Evolutionary conservation across 2,329 filamentous ascomycete genomes (phyloP).

Genomic region (Arthroderma sp.): DNA sequence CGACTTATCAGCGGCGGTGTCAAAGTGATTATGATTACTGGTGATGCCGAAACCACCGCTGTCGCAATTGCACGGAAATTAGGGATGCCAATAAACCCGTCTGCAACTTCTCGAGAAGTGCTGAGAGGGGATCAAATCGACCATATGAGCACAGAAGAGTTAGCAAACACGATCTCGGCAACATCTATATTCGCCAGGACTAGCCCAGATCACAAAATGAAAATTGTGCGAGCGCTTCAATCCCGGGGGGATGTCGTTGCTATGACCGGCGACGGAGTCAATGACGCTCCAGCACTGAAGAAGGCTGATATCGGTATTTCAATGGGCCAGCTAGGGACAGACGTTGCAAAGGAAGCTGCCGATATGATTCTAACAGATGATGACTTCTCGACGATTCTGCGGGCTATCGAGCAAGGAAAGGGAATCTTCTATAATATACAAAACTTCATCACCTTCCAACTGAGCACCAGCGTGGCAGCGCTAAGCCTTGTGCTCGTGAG

Average conservation of each 20-base stretch:
- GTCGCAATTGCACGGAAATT: slow-evolving; percentile 86
- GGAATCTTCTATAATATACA: slow-evolving; percentile 99
- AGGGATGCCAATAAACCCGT: slow-evolving; percentile 69
- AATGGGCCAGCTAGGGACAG: slow-evolving; percentile 89
- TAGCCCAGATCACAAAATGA: slow-evolving; percentile 94
- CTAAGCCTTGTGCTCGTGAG: slow-evolving; percentile 83
- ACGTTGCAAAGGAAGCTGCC: slow-evolving; percentile 89
- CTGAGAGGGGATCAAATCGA: slow-evolving; percentile 88
- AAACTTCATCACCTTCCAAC: slow-evolving; percentile 96
- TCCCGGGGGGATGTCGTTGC: slow-evolving; percentile 90
- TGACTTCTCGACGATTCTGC: slow-evolving; percentile 81
- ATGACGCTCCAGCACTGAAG: slow-evolving; percentile 91
- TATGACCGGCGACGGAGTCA: slow-evolving; percentile 97
- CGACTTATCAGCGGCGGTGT: slow-evolving; percentile 87
- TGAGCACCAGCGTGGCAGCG: slow-evolving; percentile 91
- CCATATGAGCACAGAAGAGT: slow-evolving; percentile 70
- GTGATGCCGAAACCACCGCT: slow-evolving; percentile 88
- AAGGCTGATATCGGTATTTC: slow-evolving; percentile 96
- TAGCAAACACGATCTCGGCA: slow-evolving; percentile 70
- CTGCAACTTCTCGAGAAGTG: slow-evolving; percentile 48
- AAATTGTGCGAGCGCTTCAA: slow-evolving; percentile 85
- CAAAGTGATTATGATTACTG: slow-evolving; percentile 98
- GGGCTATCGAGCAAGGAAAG: slow-evolving; percentile 95
- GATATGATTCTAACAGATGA: slow-evolving; percentile 83
- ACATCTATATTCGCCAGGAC: slow-evolving; percentile 94